phyloP scores from a whole-genome alignment of 164 flowering plant genomes.

The Cinnamomum micranthum region DNA sequence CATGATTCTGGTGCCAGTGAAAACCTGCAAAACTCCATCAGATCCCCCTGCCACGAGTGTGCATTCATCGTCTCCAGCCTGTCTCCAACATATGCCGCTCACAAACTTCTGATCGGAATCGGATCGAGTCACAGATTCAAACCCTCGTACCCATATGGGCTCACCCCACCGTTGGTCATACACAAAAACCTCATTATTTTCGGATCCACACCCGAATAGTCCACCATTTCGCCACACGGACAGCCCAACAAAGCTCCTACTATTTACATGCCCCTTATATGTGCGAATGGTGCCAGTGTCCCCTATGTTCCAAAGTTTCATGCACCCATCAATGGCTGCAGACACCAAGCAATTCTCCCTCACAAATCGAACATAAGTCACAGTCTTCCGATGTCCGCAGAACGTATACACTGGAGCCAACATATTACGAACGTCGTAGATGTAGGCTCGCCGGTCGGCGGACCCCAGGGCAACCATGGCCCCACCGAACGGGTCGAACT shows the following conservation, averaged over 20 bases:
- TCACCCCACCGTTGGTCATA: conserved; percentile 68
- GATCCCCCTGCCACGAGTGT: conserved; percentile 66
- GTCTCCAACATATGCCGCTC: conserved; percentile 68
- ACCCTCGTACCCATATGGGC: conserved; percentile 58
- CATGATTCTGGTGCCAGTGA: conserved; percentile 30
- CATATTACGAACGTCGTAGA: conserved; percentile 45
- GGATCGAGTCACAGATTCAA: conserved; percentile 18
- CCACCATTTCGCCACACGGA: conserved; percentile 63
- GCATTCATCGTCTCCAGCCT: conserved; percentile 40
- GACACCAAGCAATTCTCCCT: conserved; percentile 33
- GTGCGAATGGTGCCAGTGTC: conserved; percentile 28
- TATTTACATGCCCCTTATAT: conserved; percentile 56
- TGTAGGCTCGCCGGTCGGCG: conserved; percentile 51
- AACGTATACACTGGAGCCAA: conserved; percentile 35
- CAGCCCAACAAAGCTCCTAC: conserved; percentile 58
- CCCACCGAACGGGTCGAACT: conserved; percentile 52
- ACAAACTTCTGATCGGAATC: conserved; percentile 31
- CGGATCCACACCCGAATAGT: conserved; percentile 65
- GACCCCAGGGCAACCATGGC: conserved; percentile 44
- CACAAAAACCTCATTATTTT: conserved; percentile 51
- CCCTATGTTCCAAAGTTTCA: conserved; percentile 48
- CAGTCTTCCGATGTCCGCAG: conserved; percentile 54
- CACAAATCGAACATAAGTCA: conserved; percentile 46
- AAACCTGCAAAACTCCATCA: conserved; percentile 54
- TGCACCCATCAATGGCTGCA: conserved; percentile 50